Conservation (phyloP, 108 stramenopile genomes). For the Skeletonema potamos region DNA sequence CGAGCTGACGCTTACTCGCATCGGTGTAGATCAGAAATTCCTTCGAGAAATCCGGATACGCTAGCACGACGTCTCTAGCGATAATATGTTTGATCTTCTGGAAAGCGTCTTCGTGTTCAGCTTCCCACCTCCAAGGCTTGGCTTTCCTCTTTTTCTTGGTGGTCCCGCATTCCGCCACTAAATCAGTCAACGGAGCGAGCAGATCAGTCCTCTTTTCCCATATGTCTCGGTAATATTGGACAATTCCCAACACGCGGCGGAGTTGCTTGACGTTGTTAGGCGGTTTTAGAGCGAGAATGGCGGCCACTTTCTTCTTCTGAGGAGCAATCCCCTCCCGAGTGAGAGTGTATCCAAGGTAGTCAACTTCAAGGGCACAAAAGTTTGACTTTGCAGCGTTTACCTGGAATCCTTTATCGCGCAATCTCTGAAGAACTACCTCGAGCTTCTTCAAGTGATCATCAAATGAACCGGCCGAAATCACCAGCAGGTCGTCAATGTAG, state of each 20-base stretch:
- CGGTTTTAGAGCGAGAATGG: conserved; percentile 15
- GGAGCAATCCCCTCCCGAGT: conserved; percentile 25
- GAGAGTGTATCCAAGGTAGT: conserved; percentile 10
- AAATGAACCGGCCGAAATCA: conserved; percentile 11
- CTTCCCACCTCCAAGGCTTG: conserved; percentile 4
- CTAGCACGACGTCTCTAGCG: neutral
- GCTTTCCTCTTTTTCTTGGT: conserved; percentile 1
- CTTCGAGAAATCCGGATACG: conserved; percentile 44
- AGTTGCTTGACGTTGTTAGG: conserved; percentile 18
- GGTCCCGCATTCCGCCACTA: neutral
- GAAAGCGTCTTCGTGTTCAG: conserved; percentile 9
- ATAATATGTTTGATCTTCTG: conserved; percentile 12
- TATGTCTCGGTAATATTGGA: conserved; percentile 36
- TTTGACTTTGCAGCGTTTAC: conserved; percentile 27
- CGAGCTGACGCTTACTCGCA: conserved; percentile 36
- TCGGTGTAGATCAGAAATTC: conserved; percentile 54
- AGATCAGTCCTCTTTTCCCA: conserved; percentile 31
- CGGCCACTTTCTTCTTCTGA: conserved; percentile 30
- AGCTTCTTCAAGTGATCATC: conserved; percentile 27
- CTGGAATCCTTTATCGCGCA: conserved; percentile 23
- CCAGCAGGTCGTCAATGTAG: conserved; percentile 42
- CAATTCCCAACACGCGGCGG: conserved; percentile 32
- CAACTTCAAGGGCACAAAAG: conserved; percentile 8
- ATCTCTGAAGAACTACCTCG: conserved; percentile 3
- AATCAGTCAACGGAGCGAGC: conserved; percentile 29